These are phyloP conservation scores for Moesziomyces antarcticus DNA, from an alignment of 1,284 basidiomycete genomes.

Conservation along the genomic window DNA sequence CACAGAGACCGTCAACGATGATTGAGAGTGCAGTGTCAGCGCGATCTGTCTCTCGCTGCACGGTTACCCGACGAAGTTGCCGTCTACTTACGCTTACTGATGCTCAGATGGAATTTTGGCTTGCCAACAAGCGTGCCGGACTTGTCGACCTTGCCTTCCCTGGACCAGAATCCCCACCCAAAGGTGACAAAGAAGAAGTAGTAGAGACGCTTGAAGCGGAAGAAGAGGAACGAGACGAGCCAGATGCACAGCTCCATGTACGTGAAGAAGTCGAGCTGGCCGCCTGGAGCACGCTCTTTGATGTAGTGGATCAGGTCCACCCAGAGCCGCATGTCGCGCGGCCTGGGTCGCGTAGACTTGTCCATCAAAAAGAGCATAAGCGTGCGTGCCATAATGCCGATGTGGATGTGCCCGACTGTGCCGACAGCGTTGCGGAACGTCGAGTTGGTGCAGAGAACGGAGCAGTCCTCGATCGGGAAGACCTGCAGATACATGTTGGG, in stretches of 20 bases:
- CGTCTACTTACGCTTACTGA: conserved; percentile 32
- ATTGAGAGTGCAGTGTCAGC: not conserved
- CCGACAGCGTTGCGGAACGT: conserved; percentile 71
- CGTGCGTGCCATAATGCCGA: conserved; percentile 72
- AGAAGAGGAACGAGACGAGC: conserved; percentile 61
- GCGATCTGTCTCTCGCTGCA: not conserved
- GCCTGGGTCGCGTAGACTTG: conserved; percentile 71
- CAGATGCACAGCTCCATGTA: conserved; percentile 73
- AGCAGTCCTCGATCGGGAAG: conserved; percentile 74
- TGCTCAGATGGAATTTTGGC: conserved; percentile 54
- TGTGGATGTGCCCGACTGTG: conserved; percentile 58
- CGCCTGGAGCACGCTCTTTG: conserved; percentile 73
- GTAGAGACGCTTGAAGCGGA: conserved; percentile 40
- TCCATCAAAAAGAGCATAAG: conserved; percentile 75
- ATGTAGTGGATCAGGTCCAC: conserved; percentile 75
- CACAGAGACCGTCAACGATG: not conserved
- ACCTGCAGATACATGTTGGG: conserved; percentile 76
- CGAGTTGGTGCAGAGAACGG: conserved; percentile 74
- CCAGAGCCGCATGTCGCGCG: conserved; percentile 76
- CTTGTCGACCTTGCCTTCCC: conserved; percentile 45
- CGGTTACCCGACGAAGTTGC: not conserved
- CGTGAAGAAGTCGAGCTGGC: conserved; percentile 75
- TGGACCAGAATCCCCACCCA: conserved; percentile 61
- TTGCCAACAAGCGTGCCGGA: conserved; percentile 35
- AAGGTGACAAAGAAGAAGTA: conserved; percentile 64